Base-by-base conservation (phyloP, 192 early-diverging fungal genomes). In the Cetraspora pellucida region DNA sequence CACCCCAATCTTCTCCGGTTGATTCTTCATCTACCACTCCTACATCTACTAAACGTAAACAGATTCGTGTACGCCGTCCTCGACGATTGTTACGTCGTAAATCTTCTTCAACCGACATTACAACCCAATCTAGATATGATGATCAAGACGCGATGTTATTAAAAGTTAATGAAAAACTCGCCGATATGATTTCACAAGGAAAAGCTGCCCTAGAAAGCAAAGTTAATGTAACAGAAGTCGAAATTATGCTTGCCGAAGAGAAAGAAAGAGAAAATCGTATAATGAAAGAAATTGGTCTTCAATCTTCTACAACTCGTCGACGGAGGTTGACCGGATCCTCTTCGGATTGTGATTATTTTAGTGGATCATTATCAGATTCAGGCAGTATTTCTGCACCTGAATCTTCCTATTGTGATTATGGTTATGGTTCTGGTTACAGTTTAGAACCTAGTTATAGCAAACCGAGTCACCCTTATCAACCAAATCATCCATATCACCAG, bases 161-260 rank as follows among this genome's bases (percentile, higher is more conserved):
- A n/a, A 75, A 75, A 49, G 9, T 75, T 50, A 75, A 75, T 47
- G 37, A 54, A 8, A 75, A 75, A 30, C 11, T 75, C 5, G 10
- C 73, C 11, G 60, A 75, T 47, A 64, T 75, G 60, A 75, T 75
- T 27, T 58, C 60, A 25, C 54, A 75, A 49, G 73, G 60, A 17
- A 49, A 19, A 50, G 73, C 73, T 13, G 73, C 73, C 10, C 30
- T 75, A 28, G 63, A 16, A 11, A 75, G 73, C 49, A 75, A 14
- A 19, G 73, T 64, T 63, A 59, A 75, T 28, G 60, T 75, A 13
- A 64, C 73, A 63, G 73, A 75, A 64, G 60, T 75, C 30, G 73
- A 75, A 30, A 75, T 75, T 58, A 64, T 75, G 19, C 44, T 75
- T 43, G 73, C 73, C 1, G 73, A 75, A 30, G 73, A 75, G 27